Conservation (phyloP, 169 alveolate species). For the Babesia bigemina region DNA sequence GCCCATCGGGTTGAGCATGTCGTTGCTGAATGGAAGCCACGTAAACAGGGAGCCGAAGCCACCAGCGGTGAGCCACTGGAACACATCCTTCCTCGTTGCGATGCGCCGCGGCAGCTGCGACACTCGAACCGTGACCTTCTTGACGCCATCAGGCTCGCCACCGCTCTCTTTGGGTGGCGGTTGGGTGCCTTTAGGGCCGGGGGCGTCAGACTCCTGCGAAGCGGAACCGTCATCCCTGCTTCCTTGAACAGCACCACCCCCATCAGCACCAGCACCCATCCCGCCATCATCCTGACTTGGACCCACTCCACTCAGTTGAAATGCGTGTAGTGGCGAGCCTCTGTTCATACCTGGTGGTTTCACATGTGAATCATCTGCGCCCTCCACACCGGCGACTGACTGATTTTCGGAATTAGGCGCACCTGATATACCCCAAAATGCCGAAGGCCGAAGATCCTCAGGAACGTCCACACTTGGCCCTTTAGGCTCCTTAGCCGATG, state of each 20-base stretch:
- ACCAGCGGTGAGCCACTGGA: conserved; percentile 43
- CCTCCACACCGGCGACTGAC: background rate
- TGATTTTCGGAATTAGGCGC: background rate
- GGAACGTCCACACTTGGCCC: background rate
- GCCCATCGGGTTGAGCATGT: background rate
- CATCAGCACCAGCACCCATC: background rate
- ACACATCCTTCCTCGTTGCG: conserved; percentile 30
- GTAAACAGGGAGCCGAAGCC: conserved; percentile 12
- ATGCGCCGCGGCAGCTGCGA: conserved; percentile 8
- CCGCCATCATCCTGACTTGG: background rate
- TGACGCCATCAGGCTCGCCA: background rate
- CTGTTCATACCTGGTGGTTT: no score
- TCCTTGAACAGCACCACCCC: background rate
- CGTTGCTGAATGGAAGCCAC: conserved; percentile 1
- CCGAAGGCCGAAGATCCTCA: no score
- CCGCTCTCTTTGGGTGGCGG: background rate
- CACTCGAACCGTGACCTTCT: background rate
- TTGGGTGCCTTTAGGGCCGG: background rate
- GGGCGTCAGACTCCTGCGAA: background rate
- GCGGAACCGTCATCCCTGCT: background rate
- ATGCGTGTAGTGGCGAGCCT: no score
- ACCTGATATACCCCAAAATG: no score
- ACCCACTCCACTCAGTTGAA: background rate
- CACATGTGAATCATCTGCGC: background rate
- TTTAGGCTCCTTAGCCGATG: background rate